Percentiles rank a stretch among this genome's conserved stretches.
phyloP scores from a whole-genome alignment of 768 basidiomycete species.

The Naganishia randhawae region DNA sequence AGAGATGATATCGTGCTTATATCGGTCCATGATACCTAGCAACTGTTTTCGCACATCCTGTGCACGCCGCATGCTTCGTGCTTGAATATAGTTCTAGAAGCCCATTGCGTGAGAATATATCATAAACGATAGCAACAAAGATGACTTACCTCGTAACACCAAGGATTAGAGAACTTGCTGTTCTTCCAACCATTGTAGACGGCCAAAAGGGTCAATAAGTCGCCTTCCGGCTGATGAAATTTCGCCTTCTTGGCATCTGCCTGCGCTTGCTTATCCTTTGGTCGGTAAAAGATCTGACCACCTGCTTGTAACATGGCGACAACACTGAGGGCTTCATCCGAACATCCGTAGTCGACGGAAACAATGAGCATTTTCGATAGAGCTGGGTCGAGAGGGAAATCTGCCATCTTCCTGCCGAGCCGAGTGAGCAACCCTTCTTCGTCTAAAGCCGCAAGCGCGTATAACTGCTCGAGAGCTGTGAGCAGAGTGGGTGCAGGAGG shows the following conservation, averaged over 20 bases:
- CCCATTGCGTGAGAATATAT: background rate
- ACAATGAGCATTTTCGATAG: constrained; percentile 97
- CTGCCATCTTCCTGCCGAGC: constrained; percentile 96
- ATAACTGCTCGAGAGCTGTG: constrained; percentile 88
- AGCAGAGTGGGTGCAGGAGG: constrained; percentile 96
- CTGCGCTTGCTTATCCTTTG: constrained; percentile 99
- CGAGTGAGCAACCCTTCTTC: constrained; percentile 93
- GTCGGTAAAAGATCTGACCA: constrained; percentile 86
- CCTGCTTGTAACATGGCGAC: constrained; percentile 97
- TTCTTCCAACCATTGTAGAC: constrained; percentile 99
- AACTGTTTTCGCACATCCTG: constrained; percentile 98
- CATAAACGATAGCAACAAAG: background rate
- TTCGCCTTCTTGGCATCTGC: constrained; percentile 99
- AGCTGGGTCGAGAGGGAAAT: constrained; percentile 96
- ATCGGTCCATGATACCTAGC: constrained; percentile 98
- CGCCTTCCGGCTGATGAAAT: constrained; percentile 96
- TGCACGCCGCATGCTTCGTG: constrained; percentile 90
- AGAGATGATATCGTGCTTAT: constrained; percentile 93
- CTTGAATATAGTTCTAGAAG: constrained; percentile 82
- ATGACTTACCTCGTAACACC: constrained; percentile 74
- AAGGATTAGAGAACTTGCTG: constrained; percentile 93
- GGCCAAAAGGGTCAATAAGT: constrained; percentile 63
- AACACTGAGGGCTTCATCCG: constrained; percentile 93
- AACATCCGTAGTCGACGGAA: constrained; percentile 93
- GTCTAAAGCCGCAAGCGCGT: constrained; percentile 91